These are phyloP conservation scores for Thuja plicata DNA, from an alignment of 83 land plant genomes.

Conservation along the genomic window DNA sequence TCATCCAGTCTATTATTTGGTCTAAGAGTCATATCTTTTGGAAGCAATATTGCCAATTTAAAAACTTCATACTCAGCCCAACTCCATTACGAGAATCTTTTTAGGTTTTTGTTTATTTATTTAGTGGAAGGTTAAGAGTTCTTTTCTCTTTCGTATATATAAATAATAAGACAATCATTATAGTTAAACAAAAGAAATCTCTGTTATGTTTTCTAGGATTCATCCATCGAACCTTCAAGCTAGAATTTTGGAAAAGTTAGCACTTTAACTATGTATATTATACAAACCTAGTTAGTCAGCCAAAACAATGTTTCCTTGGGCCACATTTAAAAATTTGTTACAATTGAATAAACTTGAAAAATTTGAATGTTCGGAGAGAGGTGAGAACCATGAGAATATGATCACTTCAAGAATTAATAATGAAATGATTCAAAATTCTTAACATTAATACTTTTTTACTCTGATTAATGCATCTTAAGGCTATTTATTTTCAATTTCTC, in stretches of 20 bases:
- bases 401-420: background rate
- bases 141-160: too few relatives aligned
- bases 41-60: background rate
- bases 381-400: background rate
- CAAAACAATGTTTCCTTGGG: background rate
- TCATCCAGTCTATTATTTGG: background rate
- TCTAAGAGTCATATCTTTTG: too few relatives aligned
- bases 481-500: background rate
- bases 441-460: background rate
- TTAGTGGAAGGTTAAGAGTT: background rate
- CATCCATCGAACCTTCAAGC: background rate
- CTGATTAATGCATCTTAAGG: background rate
- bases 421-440: background rate
- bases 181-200: background rate
- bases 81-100: background rate
- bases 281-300: background rate
- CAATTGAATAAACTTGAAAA: background rate
- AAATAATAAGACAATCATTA: background rate
- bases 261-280: background rate
- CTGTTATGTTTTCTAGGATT: background rate
- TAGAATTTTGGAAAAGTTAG: background rate
- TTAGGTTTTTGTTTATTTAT: background rate
- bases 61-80: background rate
- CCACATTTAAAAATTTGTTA: background rate
- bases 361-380: background rate